phyloP scores from a whole-genome alignment of 805 yeast species.

The Martiniozyma abietophila region DNA sequence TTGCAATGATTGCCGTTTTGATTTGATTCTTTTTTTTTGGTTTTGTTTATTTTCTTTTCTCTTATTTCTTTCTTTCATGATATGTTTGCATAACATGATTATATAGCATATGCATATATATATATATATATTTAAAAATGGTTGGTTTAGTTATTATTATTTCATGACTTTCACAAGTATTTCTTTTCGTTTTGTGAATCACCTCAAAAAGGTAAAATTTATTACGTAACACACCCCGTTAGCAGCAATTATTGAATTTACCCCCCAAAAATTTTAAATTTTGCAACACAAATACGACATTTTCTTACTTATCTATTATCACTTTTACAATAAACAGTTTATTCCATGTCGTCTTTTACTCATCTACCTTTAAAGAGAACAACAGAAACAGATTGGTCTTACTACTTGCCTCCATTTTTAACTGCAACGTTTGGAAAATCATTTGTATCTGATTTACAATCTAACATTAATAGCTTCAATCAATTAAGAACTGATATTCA shows the following conservation, averaged over 20 bases:
- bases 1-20: constrained; percentile 3
- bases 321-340: too few relatives aligned
- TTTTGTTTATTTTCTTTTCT: background rate
- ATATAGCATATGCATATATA: too few relatives aligned
- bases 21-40: background rate
- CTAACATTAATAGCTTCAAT: constrained; percentile 46
- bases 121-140: too few relatives aligned
- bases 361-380: constrained; percentile 34
- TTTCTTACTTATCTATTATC: too few relatives aligned
- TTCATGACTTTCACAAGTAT: too few relatives aligned
- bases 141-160: too few relatives aligned
- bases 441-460: constrained; percentile 36
- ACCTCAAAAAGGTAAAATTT: background rate
- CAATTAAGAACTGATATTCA: constrained; percentile 51
- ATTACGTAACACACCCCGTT: background rate
- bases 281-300: too few relatives aligned
- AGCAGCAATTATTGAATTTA: background rate
- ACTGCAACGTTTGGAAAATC: constrained; percentile 53
- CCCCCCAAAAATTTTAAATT: too few relatives aligned
- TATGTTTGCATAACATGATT: background rate
- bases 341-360: constrained; percentile 19
- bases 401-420: constrained; percentile 51
- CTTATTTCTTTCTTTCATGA: background rate
- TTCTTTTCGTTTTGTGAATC: background rate
- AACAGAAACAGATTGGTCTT: constrained; percentile 55